These are phyloP conservation scores for Backusella morwellensis DNA, from an alignment of 192 early-diverging fungal genomes.

Conservation along the genomic window DNA sequence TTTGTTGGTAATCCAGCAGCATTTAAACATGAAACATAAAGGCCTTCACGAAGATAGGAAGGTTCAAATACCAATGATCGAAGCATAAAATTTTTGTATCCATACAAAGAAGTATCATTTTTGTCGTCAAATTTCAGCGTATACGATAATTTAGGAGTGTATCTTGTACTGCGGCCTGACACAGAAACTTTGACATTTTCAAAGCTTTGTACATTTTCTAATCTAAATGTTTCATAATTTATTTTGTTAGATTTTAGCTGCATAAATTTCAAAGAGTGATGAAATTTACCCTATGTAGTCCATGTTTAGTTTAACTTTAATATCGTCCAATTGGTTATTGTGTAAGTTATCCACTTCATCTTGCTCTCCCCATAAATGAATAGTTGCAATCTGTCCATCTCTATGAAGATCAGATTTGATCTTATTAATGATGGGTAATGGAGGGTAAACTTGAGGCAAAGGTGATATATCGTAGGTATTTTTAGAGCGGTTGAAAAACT, in stretches of 20 bases:
- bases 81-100: constrained; percentile 1
- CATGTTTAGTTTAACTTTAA: constrained; percentile 2
- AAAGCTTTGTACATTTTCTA: neutral
- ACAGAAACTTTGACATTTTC: neutral
- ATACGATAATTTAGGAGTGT: neutral
- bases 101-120: neutral
- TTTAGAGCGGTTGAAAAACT: neutral
- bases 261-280: neutral
- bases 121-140: neutral
- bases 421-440: neutral
- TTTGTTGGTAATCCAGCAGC: neutral
- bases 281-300: constrained; percentile 3
- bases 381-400: constrained; percentile 4
- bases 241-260: neutral
- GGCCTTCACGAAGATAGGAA: constrained; percentile 9
- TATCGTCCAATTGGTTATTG: constrained; percentile 1
- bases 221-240: neutral
- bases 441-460: neutral
- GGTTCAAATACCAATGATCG: constrained; percentile 9
- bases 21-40: neutral
- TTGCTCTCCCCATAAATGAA: neutral
- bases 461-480: neutral
- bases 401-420: neutral
- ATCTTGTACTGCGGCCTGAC: neutral
- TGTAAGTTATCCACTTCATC: constrained; percentile 1